Conservation (phyloP, 2,329 filamentous ascomycete species). For the Rhynchosporium agropyri region DNA sequence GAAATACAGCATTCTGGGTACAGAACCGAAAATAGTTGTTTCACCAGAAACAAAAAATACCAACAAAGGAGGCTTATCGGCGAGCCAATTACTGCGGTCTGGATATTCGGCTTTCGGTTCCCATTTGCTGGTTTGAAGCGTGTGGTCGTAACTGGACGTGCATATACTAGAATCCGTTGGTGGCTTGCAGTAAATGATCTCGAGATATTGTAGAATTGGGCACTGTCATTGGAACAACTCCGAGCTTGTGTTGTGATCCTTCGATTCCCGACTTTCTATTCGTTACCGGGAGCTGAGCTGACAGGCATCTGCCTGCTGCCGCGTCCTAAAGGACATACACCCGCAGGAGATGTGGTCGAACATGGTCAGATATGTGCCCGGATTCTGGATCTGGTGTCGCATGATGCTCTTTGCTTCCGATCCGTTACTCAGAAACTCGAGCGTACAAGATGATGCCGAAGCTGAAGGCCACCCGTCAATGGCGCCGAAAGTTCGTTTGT, state of each 20-base stretch:
- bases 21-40: no score
- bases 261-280: neutral
- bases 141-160: neutral
- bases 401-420: neutral
- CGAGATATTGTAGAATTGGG: no score
- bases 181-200: neutral
- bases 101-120: neutral
- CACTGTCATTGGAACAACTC: neutral
- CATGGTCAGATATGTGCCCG: neutral
- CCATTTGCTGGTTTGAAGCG: conserved; percentile 13
- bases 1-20: no score
- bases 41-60: neutral
- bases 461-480: neutral
- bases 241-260: neutral
- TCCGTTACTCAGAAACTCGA: neutral
- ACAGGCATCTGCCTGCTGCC: neutral
- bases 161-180: neutral
- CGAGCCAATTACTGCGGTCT: neutral
- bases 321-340: neutral
- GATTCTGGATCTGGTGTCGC: neutral
- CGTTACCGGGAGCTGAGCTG: neutral
- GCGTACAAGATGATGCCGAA: neutral
- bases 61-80: neutral
- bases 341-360: neutral
- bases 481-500: neutral